These are phyloP conservation scores for Saksenaea oblongispora DNA, from an alignment of 371 early-diverging fungal genomes.

Conservation along the genomic window DNA sequence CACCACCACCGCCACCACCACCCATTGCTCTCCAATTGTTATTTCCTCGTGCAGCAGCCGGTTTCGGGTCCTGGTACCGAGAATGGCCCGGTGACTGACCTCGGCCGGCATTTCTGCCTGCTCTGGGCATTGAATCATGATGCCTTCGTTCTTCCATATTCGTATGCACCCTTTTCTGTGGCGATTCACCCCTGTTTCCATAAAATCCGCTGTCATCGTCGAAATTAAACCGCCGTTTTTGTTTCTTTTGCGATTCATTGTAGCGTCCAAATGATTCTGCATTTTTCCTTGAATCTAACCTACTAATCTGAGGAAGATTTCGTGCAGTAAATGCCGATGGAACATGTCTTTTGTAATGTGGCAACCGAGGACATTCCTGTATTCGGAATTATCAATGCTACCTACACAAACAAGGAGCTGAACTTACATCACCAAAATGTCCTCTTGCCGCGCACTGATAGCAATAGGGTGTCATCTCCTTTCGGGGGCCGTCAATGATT, in stretches of 20 bases:
- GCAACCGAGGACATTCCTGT: neutral
- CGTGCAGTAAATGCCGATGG: neutral
- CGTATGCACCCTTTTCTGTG: neutral
- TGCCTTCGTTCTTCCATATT: neutral
- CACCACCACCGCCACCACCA: neutral
- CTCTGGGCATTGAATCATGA: neutral
- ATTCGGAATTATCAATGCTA: neutral
- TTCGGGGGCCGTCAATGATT: neutral
- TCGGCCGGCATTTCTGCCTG: neutral
- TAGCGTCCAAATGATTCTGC: neutral
- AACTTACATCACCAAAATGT: neutral
- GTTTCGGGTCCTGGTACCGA: neutral
- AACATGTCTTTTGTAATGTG: neutral
- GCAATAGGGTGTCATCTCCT: neutral
- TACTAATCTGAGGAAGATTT: neutral
- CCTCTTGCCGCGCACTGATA: neutral
- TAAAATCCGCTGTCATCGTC: neutral
- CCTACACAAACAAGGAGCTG: neutral
- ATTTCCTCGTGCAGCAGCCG: neutral
- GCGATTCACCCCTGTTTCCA: neutral
- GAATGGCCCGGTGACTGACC: neutral
- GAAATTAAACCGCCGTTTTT: neutral
- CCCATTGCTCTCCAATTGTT: slow-evolving; percentile 1
- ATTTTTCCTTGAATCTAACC: neutral
- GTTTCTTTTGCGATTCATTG: neutral